Evolutionary conservation across 2,329 filamentous ascomycete genomes (phyloP), one percentile per base, ranked within the genome.

Genomic region (Ophiostoma sp.): DNA sequence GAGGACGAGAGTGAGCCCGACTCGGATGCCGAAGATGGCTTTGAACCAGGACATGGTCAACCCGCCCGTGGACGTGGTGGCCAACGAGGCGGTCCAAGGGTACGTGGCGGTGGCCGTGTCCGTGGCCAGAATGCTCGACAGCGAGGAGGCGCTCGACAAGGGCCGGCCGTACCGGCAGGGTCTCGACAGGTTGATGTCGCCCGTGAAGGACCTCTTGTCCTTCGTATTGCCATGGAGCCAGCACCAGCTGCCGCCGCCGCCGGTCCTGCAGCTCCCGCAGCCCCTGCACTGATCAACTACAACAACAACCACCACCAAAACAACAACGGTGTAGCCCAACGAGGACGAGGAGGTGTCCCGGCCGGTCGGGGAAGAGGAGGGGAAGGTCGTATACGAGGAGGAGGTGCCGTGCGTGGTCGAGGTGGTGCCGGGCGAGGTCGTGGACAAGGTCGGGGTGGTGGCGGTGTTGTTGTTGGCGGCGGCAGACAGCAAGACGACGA

Each of bases 131-230:
- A 64, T 22, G 59, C 19, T 42, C 59, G n/a, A n/a, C n/a, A n/a
- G n/a, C n/a, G n/a, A n/a, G n/a, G n/a, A n/a, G n/a, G n/a, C n/a
- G n/a, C n/a, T n/a, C n/a, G 36, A 7, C 36, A 3, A 66, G 36
- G 1, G 3, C n/a, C 28, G 39, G 25, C 64, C 22, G 33, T 66
- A 17, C 42, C 48, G 3, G 69, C 50, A 9, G 71, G 4, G 3
- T 36, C 31, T 4, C 59, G 36, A 6, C 71, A 80, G 70, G 82
- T 85, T 64, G 83, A 79, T 22, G 83, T 89, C n/a, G 87, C 85
- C 57, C 85, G 85, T 2, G 87, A 89, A 77, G 87, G 85, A 0
- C 87, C 87, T 4, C 83, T 89, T 12, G 87, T 89, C 15, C 84
- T 89, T 39, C 84, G 87, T 39, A 85, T 89, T 36, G 84, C 85